Percentiles rank a stretch among this genome's conserved stretches.
Evolutionary conservation across 208 protist species (phyloP).

Genomic region (Wallacemonas sp.): DNA sequence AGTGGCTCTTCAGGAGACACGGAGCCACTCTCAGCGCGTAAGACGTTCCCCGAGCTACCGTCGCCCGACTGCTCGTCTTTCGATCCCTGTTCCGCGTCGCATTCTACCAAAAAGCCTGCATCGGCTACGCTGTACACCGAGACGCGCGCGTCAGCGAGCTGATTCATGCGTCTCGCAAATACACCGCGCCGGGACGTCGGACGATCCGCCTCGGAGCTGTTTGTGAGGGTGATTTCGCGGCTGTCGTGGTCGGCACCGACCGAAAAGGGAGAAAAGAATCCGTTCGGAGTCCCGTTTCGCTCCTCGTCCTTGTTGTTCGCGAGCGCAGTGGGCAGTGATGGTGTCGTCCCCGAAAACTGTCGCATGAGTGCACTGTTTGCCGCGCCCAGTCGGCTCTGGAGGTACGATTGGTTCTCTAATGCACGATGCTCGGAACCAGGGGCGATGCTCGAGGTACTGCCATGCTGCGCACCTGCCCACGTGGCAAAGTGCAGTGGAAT

Average conservation of each 20-base stretch:
- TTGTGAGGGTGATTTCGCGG: not conserved
- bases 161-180: constrained; percentile 2
- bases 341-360: not conserved
- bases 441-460: too few species aligned
- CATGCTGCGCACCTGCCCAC: constrained; percentile 1
- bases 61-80: too few species aligned
- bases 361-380: too few species aligned
- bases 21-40: too few species aligned
- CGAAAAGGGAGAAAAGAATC: not conserved
- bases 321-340: not conserved
- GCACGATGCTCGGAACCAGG: too few species aligned
- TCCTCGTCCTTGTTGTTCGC: not conserved
- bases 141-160: constrained; percentile 5
- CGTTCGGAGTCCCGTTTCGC: not conserved
- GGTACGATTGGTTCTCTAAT: too few species aligned
- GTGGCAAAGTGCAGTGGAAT: constrained; percentile 1
- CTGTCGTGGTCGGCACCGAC: not conserved
- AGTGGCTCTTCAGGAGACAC: too few species aligned
- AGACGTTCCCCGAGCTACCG: too few species aligned
- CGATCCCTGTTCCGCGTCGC: too few species aligned
- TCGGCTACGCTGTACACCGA: not conserved
- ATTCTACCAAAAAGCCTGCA: not conserved
- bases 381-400: too few species aligned
- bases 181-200: not conserved
- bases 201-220: not conserved